These are phyloP conservation scores for Pythium insidiosum DNA, from an alignment of 352 stramenopile species.

Conservation along the genomic window DNA sequence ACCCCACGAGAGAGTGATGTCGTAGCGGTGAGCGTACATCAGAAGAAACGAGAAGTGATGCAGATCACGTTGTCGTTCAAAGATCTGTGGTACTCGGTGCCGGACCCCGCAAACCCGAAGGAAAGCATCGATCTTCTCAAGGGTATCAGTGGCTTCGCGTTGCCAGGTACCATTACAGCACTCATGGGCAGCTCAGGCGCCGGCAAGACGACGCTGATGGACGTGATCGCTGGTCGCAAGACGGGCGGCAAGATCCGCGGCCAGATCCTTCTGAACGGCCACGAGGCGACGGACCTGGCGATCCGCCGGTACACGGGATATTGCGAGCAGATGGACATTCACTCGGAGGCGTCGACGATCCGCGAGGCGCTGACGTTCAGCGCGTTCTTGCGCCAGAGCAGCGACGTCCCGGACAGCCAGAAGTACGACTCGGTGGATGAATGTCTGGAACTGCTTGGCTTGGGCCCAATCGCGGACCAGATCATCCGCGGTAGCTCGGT, in stretches of 20 bases:
- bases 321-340: slow-evolving; percentile 74
- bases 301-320: slow-evolving; percentile 36
- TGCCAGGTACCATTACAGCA: slow-evolving; percentile 49
- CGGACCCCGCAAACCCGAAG: slow-evolving; percentile 15
- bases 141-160: slow-evolving; percentile 36
- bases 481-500: slow-evolving; percentile 27
- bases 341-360: slow-evolving; percentile 74
- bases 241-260: slow-evolving; percentile 78
- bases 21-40: not conserved
- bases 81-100: slow-evolving; percentile 37
- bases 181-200: slow-evolving; percentile 72
- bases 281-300: slow-evolving; percentile 49
- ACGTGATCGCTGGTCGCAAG: slow-evolving; percentile 93
- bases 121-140: slow-evolving; percentile 46
- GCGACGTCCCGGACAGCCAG: slow-evolving; percentile 12
- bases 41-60: not conserved
- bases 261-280: slow-evolving; percentile 87
- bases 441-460: slow-evolving; percentile 25
- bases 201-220: slow-evolving; percentile 93
- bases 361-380: slow-evolving; percentile 83
- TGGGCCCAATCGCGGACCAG: no score
- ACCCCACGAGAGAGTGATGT: not conserved
- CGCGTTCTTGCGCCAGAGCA: slow-evolving; percentile 50
- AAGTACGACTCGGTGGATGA: slow-evolving; percentile 34
- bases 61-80: slow-evolving; percentile 38